Evolutionary conservation across 2,329 filamentous ascomycete species (phyloP).

Genomic region (Stachybotrys echinatus): DNA sequence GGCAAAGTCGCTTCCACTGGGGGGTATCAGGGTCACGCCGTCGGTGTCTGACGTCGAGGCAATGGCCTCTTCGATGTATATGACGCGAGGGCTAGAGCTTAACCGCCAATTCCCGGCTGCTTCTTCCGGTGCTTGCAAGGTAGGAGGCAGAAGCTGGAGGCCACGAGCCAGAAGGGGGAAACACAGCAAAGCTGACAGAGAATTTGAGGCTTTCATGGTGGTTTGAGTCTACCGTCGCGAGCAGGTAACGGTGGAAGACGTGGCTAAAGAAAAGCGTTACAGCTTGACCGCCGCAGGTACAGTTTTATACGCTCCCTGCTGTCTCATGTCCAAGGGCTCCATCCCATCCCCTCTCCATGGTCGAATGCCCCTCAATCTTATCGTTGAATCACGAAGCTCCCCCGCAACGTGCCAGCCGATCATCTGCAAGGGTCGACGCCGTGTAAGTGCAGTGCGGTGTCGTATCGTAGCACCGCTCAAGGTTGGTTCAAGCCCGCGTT

Average conservation of each 20-base stretch:
- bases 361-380: background rate
- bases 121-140: background rate
- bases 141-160: background rate
- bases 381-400: background rate
- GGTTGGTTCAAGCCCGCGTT: too few relatives aligned
- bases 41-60: conserved; percentile 32
- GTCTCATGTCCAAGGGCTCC: background rate
- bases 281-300: background rate
- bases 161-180: background rate
- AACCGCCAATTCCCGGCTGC: background rate
- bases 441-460: too few relatives aligned
- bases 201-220: background rate
- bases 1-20: conserved; percentile 42
- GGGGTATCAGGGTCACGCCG: conserved; percentile 46
- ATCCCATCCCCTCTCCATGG: background rate
- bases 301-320: background rate
- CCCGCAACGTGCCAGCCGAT: background rate
- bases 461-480: too few relatives aligned
- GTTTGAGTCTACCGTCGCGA: background rate
- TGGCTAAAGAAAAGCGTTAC: background rate
- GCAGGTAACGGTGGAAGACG: background rate
- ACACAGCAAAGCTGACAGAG: background rate
- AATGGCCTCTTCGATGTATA: conserved; percentile 36
- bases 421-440: background rate
- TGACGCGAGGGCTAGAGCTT: conserved; percentile 10